These are phyloP conservation scores for Lojkania enalia DNA, from an alignment of 2,329 filamentous ascomycete genomes.

Conservation along the genomic window DNA sequence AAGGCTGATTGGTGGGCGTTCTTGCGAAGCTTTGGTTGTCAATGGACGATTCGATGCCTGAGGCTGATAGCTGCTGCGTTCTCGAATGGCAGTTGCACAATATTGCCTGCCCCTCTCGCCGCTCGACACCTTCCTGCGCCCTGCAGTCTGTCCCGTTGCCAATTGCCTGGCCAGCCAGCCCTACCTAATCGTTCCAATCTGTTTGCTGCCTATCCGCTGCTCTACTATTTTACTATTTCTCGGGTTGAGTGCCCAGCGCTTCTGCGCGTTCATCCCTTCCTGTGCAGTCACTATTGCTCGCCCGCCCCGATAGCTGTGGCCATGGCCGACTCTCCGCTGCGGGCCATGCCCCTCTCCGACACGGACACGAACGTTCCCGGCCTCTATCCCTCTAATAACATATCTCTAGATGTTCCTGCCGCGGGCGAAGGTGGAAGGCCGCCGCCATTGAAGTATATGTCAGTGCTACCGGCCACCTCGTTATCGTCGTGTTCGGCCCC, in stretches of 20 bases:
- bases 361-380: constrained; percentile 37
- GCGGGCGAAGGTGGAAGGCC: constrained; percentile 46
- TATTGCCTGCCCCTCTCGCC: too few species aligned
- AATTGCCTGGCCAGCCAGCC: too few species aligned
- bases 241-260: neutral
- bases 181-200: too few species aligned
- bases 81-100: too few species aligned
- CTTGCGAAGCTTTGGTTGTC: neutral
- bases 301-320: neutral
- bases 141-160: neutral
- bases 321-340: neutral
- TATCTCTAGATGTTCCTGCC: constrained; percentile 51
- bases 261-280: neutral
- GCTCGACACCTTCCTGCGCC: neutral
- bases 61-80: too few species aligned
- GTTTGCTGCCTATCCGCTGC: too few species aligned
- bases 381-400: constrained; percentile 53
- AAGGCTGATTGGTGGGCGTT: constrained; percentile 6
- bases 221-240: neutral
- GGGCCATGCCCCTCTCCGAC: constrained; percentile 19
- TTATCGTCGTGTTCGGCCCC: constrained; percentile 21
- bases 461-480: constrained; percentile 22
- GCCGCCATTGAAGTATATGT: constrained; percentile 55
- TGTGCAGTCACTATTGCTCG: neutral
- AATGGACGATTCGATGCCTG: neutral